Base-by-base conservation (phyloP, 108 stramenopile genomes). In the Parmales sp. region DNA sequence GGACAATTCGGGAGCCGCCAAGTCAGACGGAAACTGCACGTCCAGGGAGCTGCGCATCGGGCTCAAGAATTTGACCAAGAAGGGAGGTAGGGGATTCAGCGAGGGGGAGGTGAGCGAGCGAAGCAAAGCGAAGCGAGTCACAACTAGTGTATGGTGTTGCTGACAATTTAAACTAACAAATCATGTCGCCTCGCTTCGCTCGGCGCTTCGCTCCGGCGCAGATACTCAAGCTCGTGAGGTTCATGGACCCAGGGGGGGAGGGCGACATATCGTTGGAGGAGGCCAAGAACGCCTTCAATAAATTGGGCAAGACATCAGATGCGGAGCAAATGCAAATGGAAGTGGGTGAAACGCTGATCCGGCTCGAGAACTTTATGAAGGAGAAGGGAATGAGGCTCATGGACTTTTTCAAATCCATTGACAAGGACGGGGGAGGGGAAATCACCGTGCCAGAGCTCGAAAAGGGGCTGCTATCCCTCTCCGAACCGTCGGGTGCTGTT, bases 171-270 rank as follows among this genome's bases (percentile, higher is more conserved):
- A n/a, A n/a, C n/a, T n/a, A n/a, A n/a, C n/a, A n/a, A n/a, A n/a
- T n/a, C n/a, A n/a, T n/a, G n/a, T n/a, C n/a, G n/a, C n/a, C n/a
- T n/a, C n/a, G n/a, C n/a, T n/a, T n/a, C n/a, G n/a, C n/a, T n/a
- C n/a, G n/a, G n/a, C n/a, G n/a, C 31, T 60, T 60, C 31, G 18
- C 3, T 34, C 31, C 29, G 31, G 13, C n/a, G 16, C 31, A 60
- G 31, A 34, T 60, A 18, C 3, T 60, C 2, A 60, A 60, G 28
- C 20, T 60, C 1, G 54, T 60, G 31, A 28, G 54, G 6, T 60
- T 60, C 54, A 60, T 60, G 54, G 54, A 60, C 31, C 54, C 54
- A 13, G 18, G 29, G n/a, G 54, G 54, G 20, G 54, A 60, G 31
- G 54, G 54, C 26, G 54, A 60, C 54, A 60, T 60, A 11, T 19